Base-by-base conservation (phyloP, 2,329 filamentous ascomycete species). In the Tolypocladium ophioglossoides region DNA sequence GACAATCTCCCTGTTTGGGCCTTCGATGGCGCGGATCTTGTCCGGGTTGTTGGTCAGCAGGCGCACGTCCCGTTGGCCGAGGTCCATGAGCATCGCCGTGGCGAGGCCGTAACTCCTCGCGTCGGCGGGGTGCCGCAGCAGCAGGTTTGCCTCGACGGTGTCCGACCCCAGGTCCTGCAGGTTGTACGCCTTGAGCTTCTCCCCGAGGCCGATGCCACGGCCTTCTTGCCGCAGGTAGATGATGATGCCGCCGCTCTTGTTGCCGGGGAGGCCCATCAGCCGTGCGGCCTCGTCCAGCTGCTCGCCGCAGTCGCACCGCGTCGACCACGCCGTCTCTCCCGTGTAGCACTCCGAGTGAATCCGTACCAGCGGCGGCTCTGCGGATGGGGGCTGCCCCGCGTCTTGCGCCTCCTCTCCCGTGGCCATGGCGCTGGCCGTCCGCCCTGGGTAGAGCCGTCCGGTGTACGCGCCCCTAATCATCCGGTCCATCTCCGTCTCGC, bases 341-440 rank as follows among this genome's bases (percentile, higher is more conserved):
- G 94, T 99, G 71, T 99, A 99, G 73, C 94, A 99, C 71, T 99
- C 94, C 3, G 89, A 95, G 70, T 99, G 94, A 66, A 99, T 99
- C 55, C 94, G 82, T 49, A 99, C 92, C 40, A 99, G 76, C 0
- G 94, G 89, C 51, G 58, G 55, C 44, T 64, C 61, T 9, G 54
- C 38, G n/a, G 51, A 32, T 41, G 37, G 52, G 47, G 34, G 39
- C n/a, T 38, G 32, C 24, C 11, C 18, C 47, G 57, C 51, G 32
- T 39, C 52, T 39, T 24, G 27, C n/a, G 20, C 57, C 7, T 57
- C 55, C 18, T 61, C 58, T 1, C 60, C 59, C 11, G 61, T 67
- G 59, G 64, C 70, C 74, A 86, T 74, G 55, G 86, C 82, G 66
- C 87, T 92, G 55, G 82, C 87, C 18, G 85, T 89, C 53, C 94